Conservation (phyloP, 2,329 filamentous ascomycete species). For the Fusarium napiforme region DNA sequence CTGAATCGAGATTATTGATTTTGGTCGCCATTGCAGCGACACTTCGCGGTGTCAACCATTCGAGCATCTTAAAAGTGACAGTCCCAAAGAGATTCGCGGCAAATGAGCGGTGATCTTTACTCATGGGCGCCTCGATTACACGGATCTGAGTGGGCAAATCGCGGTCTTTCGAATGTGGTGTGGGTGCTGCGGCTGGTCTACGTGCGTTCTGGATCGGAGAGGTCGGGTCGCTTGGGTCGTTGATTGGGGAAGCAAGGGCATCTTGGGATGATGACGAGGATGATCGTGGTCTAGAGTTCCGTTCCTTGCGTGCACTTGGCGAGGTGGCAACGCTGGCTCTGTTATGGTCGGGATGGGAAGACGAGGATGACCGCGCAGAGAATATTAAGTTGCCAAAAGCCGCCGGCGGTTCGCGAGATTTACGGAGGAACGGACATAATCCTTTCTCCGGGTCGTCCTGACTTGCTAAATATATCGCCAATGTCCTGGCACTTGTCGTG, state of each 20-base stretch:
- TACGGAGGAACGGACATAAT: slow-evolving; percentile 68
- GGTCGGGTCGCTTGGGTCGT: background rate
- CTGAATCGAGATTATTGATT: slow-evolving; percentile 31
- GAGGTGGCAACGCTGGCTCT: slow-evolving; percentile 14
- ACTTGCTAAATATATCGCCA: slow-evolving; percentile 83
- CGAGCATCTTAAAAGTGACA: slow-evolving; percentile 74
- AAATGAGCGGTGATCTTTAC: slow-evolving; percentile 69
- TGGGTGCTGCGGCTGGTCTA: background rate
- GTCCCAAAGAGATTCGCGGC: slow-evolving; percentile 73
- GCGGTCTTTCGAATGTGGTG: background rate
- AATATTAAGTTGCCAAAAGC: slow-evolving; percentile 62
- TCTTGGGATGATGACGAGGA: slow-evolving; percentile 17
- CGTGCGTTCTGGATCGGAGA: background rate
- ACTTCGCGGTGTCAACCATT: slow-evolving; percentile 74
- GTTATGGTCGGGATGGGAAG: slow-evolving; percentile 34
- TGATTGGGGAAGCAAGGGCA: background rate
- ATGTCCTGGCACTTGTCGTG: slow-evolving; percentile 80
- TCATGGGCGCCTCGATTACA: slow-evolving; percentile 59
- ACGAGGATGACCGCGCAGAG: slow-evolving; percentile 41
- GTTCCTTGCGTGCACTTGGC: slow-evolving; percentile 8
- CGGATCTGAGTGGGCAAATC: slow-evolving; percentile 45
- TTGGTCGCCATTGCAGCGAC: slow-evolving; percentile 60
- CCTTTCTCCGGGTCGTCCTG: slow-evolving; percentile 79
- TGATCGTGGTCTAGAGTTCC: background rate
- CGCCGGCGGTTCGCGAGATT: slow-evolving; percentile 56